Base-by-base conservation (phyloP, 208 protist species). In the Wallacemonas sp. region DNA sequence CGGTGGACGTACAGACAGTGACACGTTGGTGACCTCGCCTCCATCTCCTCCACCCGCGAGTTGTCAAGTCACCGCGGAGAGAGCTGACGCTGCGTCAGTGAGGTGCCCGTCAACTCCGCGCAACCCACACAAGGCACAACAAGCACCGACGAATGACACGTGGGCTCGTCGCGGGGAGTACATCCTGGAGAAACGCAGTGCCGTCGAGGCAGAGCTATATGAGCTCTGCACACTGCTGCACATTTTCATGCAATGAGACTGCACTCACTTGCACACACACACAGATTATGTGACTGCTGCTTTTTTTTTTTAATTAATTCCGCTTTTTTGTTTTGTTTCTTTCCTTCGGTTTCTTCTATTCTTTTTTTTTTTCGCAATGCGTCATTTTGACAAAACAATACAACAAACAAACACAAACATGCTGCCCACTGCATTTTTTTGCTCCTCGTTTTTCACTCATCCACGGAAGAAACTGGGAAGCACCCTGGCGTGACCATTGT, bases 201-300 rank as follows among this genome's bases (percentile, higher is more conserved):
- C 72, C 27, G 67, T 86, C 8, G 53, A 69, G 1, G 34, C 63
- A 11, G 74, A 84, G 53, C 54, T 93, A 17, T 78, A 79, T 55
- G 80, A 83, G 61, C 62, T 93, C 30, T 80, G 84, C 65, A 84
- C 79, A 27, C 70, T 85, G 26, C 69, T 93, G 28, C 82, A 88
- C 58, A 61, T 88, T 21, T 81, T 88, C 44, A 82, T 88, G 68
- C 83, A 81, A n/a, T 90, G 46, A 80, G n/a, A n/a, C n/a, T n/a
- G n/a, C n/a, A n/a, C n/a, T n/a, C n/a, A n/a, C n/a, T n/a, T n/a
- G n/a, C n/a, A n/a, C n/a, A n/a, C n/a, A n/a, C n/a, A n/a, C n/a
- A n/a, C n/a, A n/a, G 15, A 39, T 59, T n/a, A 47, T 45, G n/a
- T n/a, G 24, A 14, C 42, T 67, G 22, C 53, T 66, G 51, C 33